These are phyloP conservation scores for Clohesyomyces aquaticus DNA, from an alignment of 495 filamentous ascomycete species.

Conservation along the genomic window DNA sequence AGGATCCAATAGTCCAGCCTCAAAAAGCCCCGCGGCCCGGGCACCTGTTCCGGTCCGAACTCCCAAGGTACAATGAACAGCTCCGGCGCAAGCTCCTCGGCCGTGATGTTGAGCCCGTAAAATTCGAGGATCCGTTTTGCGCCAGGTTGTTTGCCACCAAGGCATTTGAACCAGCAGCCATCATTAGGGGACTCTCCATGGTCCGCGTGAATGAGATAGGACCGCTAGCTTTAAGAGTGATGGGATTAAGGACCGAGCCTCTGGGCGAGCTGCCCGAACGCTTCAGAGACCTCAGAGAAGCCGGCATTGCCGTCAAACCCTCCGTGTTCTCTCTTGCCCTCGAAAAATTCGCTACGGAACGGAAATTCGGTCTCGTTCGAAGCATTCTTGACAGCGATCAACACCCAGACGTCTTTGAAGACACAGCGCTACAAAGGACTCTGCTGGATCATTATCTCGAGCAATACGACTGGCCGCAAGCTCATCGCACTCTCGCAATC, in stretches of 20 bases:
- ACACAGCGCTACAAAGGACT: constrained; percentile 60
- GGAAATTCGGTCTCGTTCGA: constrained; percentile 46
- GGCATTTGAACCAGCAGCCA: constrained; percentile 65
- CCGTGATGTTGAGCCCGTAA: constrained; percentile 54
- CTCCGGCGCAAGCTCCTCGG: constrained; percentile 52
- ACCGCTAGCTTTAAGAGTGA: constrained; percentile 70
- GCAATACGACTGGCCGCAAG: constrained; percentile 55
- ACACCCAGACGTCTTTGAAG: constrained; percentile 74
- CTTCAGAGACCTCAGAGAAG: constrained; percentile 59
- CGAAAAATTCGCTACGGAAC: constrained; percentile 58
- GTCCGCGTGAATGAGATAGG: constrained; percentile 70
- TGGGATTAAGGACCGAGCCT: constrained; percentile 64
- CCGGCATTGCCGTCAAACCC: constrained; percentile 61
- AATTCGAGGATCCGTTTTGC: constrained; percentile 65
- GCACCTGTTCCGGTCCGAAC: not conserved
- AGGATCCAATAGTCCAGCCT: not conserved
- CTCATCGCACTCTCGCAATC: constrained; percentile 58
- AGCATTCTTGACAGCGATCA: constrained; percentile 67
- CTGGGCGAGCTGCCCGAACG: constrained; percentile 57
- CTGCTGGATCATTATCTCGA: constrained; percentile 58
- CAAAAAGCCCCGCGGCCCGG: not conserved
- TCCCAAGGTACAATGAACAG: constrained; percentile 43
- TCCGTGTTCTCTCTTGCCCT: constrained; percentile 65
- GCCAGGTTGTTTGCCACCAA: constrained; percentile 74
- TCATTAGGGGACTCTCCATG: constrained; percentile 65